phyloP scores from a whole-genome alignment of 768 basidiomycete genomes.

The Phylloporus scabripes region DNA sequence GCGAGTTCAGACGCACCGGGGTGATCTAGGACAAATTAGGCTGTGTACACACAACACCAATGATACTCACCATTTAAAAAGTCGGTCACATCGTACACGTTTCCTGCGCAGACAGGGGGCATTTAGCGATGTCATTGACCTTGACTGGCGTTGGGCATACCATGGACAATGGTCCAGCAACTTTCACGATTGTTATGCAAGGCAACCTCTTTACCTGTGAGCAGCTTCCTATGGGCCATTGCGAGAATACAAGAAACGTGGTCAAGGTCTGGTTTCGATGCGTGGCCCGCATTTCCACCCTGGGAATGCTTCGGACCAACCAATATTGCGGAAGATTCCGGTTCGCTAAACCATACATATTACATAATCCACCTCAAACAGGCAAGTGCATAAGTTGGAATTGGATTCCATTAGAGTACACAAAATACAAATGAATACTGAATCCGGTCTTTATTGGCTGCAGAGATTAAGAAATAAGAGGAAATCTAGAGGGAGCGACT shows the following conservation, averaged over 20 bases:
- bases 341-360: background rate
- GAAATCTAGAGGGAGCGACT: conserved; percentile 20
- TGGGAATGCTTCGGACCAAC: background rate
- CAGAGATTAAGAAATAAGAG: conserved; percentile 16
- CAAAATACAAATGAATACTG: conserved; percentile 1
- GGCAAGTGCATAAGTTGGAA: conserved; percentile 9
- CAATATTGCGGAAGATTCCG: background rate
- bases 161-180: conserved; percentile 84
- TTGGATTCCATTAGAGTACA: background rate
- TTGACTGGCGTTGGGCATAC: conserved; percentile 28
- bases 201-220: conserved; percentile 49
- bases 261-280: background rate
- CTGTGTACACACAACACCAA: background rate
- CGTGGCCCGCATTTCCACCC: background rate
- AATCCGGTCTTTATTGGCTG: conserved; percentile 14
- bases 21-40: conserved; percentile 41
- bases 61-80: conserved; percentile 58
- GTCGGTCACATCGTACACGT: conserved; percentile 75
- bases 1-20: conserved; percentile 42
- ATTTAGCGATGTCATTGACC: background rate
- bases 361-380: conserved; percentile 1
- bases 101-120: conserved; percentile 39
- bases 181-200: conserved; percentile 53
- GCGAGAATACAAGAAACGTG: background rate
- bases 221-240: conserved; percentile 16